Conservation (phyloP, 2,329 filamentous ascomycete genomes). For the Paracorniculantispora psalliotae region DNA sequence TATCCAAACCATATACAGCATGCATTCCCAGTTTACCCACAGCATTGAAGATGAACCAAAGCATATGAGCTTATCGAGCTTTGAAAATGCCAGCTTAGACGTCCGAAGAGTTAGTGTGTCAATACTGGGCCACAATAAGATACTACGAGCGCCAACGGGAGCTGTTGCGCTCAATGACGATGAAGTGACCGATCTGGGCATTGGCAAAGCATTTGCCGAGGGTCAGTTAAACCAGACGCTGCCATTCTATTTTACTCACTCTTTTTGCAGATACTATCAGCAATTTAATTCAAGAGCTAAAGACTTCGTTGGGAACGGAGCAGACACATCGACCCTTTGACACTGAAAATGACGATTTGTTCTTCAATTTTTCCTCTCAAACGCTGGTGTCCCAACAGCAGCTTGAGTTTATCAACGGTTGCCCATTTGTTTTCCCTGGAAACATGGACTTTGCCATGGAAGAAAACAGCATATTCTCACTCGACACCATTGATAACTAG, state of each 20-base stretch:
- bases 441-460: neutral
- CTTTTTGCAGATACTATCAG: neutral
- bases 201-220: neutral
- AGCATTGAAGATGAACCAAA: neutral
- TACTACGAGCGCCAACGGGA: neutral
- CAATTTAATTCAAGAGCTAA: neutral
- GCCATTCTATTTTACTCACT: neutral
- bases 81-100: neutral
- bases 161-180: neutral
- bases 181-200: neutral
- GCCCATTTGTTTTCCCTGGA: neutral
- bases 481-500: neutral
- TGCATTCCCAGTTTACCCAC: neutral
- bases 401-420: neutral
- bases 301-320: neutral
- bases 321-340: neutral
- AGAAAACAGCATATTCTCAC: neutral
- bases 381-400: neutral
- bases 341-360: neutral
- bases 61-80: neutral
- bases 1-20: neutral
- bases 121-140: neutral
- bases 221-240: neutral
- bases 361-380: neutral
- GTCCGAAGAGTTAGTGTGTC: neutral